Base-by-base conservation (phyloP, 2,329 filamentous ascomycete genomes). In the Fusarium nygamai region DNA sequence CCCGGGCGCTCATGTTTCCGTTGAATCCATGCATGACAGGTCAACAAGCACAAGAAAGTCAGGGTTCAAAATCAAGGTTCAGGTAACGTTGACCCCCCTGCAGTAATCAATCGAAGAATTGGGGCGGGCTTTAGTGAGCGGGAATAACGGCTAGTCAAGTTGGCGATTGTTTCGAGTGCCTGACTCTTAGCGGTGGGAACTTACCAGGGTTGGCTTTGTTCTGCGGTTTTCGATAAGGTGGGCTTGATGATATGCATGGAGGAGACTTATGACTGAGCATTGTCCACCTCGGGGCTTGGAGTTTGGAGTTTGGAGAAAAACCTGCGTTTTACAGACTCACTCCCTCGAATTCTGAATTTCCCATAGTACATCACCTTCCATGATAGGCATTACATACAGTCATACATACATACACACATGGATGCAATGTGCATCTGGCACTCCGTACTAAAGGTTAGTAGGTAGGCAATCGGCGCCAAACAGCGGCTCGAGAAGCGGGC, bases 91-190 rank as follows among this genome's bases (percentile, higher is more conserved):
- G 22, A 38, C 20, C 46, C 67, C 66, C 67, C 46, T 65, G 60
- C 41, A 70, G 60, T 43, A 47, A 48, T 41, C 27, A 47, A 48
- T 41, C 27, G 22, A 27, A 65, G 65, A 64, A 44, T 16, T 29
- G 48, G 59, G 61, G 41, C 43, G 33, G 72, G 68, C 43, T 64
- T 61, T 65, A 54, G 56, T 33, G 27, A 16, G 27, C 72, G 72
- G 72, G 53, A 74, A 74, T 74, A 74, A 69, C 41, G 63, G 63
- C 24, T 27, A 22, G 34, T 22, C 13, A n/a, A 29, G 51, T 44
- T 57, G 46, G 48, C 63, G 58, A 61, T 66, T 73, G 71, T 74
- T 73, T 73, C 67, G 46, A 74, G 66, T 63, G 62, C 54, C 63
- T 60, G 68, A n/a, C 62, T 50, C 34, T 36, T 39, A 19, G 20